Base-by-base conservation (phyloP, 140 eudicot genomes). In the Flaveria floridana region DNA sequence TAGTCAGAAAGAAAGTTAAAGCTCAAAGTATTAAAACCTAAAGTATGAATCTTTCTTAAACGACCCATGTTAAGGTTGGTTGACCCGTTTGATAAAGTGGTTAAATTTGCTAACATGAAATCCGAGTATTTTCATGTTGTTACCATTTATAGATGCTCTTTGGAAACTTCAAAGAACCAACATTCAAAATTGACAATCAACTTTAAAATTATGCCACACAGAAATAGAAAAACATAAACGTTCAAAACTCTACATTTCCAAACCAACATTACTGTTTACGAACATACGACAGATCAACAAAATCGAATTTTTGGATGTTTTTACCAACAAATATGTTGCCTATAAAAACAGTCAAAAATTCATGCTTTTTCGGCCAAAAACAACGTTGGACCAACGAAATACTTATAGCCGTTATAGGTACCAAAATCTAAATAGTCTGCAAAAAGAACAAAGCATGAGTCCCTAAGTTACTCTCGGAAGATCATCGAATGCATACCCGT, bases 401-500 rank as follows among this genome's bases (percentile, higher is more conserved):
- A 34, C 41, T 34, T 34, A 34, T 34, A 34, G 41, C 41, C 41
- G 7, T 34, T 5, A 6, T 34, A 34, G 41, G 41, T 6, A 76
- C 76, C 34, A 0, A 50, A 12, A 70, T 70, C 57, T 21, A 6
- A 70, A 56, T 1, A 70, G 56, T 48, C 57, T 30, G 12, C 19
- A 23, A 77, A 56, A 51, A 67, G 4, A 71, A 30, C 37, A 11
- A 10, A 44, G 50, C 55, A 48, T 62, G 21, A n/a, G 50, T 20
- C 8, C 42, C 51, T 52, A 76, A 19, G 70, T 73, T 75, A 89
- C 71, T 78, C 91, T 37, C 16, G 89, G 89, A 71, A 89, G 90
- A 71, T 93, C 85, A 80, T 89, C 96, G 78, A 87, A 76, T n/a
- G 83, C 69, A 70, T 84, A 83, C 57, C 94, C 94, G 37, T 88